phyloP scores from a whole-genome alignment of 1,284 basidiomycete species.

The Ustilago vetiveriae region DNA sequence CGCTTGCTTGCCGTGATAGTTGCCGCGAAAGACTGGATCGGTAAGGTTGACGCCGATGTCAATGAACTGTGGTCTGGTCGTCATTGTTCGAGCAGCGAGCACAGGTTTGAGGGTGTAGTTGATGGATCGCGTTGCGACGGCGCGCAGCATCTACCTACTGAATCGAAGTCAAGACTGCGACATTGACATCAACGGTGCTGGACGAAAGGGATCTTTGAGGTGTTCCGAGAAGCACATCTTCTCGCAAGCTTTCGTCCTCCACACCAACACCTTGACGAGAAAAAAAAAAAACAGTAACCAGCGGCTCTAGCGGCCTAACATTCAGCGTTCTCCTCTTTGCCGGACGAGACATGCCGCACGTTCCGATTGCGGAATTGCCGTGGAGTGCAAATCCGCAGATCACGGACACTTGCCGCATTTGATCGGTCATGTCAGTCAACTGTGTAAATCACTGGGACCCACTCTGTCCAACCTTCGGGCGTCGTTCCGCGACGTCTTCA shows the following conservation, averaged over 20 bases:
- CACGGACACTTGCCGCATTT: conserved; percentile 1
- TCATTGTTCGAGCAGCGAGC: background rate
- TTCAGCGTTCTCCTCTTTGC: background rate
- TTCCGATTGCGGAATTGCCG: background rate
- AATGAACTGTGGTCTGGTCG: conserved; percentile 33
- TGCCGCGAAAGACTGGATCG: conserved; percentile 69
- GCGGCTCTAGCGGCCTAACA: background rate
- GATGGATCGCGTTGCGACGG: background rate
- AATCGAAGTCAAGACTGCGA: too few relatives aligned
- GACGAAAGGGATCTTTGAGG: too few relatives aligned
- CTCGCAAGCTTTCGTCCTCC: too few relatives aligned
- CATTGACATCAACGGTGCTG: too few relatives aligned
- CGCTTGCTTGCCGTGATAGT: conserved; percentile 69
- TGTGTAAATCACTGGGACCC: too few relatives aligned
- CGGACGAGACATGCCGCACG: background rate
- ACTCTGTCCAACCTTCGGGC: too few relatives aligned
- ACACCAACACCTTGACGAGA: conserved; percentile 1
- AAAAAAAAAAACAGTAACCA: too few relatives aligned
- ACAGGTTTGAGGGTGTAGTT: background rate
- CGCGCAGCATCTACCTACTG: background rate
- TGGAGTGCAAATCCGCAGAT: background rate
- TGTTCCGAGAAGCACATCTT: background rate
- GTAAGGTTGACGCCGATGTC: conserved; percentile 71
- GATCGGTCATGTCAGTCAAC: background rate
- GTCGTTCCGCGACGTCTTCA: too few relatives aligned